Evolutionary conservation across 2,329 filamentous ascomycete species (phyloP).

Genomic region (Lizonia empirigonia): DNA sequence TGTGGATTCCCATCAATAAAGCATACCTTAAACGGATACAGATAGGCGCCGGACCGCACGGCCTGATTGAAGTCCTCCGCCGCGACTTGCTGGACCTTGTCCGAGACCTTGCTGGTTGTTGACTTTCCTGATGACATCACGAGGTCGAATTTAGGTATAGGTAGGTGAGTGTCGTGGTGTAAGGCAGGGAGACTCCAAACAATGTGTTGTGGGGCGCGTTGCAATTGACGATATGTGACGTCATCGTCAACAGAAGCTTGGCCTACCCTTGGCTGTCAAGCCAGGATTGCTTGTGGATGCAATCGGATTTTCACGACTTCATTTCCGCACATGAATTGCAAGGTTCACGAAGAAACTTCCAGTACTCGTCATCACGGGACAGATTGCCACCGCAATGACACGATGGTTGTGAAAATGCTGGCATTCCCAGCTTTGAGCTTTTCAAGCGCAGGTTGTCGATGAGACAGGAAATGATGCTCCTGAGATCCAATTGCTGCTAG

Average conservation of each 20-base stretch:
- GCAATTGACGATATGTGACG: background rate
- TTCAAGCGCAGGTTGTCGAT: background rate
- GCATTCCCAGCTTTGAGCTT: background rate
- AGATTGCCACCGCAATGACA: constrained; percentile 5
- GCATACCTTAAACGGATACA: constrained; percentile 78
- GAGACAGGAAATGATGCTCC: background rate
- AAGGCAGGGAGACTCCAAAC: background rate
- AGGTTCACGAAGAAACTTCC: background rate
- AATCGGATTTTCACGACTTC: background rate
- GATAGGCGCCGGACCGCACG: constrained; percentile 75
- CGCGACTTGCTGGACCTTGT: constrained; percentile 62
- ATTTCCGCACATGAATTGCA: constrained; percentile 2
- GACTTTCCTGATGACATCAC: constrained; percentile 20
- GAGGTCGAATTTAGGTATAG: constrained; percentile 9
- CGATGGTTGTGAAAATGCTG: background rate
- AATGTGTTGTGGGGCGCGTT: background rate
- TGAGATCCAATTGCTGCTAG: background rate
- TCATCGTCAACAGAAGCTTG: constrained; percentile 4
- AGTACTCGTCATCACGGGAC: background rate
- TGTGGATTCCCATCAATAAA: background rate
- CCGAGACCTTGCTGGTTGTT: constrained; percentile 41
- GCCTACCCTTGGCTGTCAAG: background rate
- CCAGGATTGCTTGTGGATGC: background rate
- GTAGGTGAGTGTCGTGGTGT: constrained; percentile 14
- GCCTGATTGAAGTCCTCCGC: constrained; percentile 74